A percentile compares a stretch with the other conserved stretches of the same genome.
Evolutionary conservation across 1,139 yeast species (phyloP).

Genomic region (Hyphopichia buzzinii): DNA sequence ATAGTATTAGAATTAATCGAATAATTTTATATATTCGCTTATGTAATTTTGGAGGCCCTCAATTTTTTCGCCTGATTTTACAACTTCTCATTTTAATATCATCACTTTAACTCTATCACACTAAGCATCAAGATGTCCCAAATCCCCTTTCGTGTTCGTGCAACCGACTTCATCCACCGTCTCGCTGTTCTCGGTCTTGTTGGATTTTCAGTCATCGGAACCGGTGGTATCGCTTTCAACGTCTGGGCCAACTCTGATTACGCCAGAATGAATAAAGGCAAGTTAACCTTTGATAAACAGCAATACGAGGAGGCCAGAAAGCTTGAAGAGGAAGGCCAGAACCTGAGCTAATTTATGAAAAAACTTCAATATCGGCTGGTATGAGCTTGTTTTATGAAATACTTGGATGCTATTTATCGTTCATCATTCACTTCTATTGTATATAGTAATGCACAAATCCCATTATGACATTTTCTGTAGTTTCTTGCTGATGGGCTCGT

Average conservation of each 20-base stretch:
- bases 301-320: conserved; percentile 28
- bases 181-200: conserved; percentile 73
- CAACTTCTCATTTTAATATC: not conserved
- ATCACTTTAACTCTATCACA: not conserved
- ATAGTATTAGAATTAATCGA: too few species aligned
- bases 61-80: not conserved
- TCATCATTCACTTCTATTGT: not conserved
- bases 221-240: conserved; percentile 62
- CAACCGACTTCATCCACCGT: conserved; percentile 82
- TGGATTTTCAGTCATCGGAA: conserved; percentile 52
- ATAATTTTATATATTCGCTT: too few species aligned
- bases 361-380: too few species aligned
- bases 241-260: conserved; percentile 56
- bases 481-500: too few species aligned
- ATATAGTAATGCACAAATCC: not conserved
- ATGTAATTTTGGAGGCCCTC: conserved; percentile 8
- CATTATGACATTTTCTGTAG: too few species aligned
- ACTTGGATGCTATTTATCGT: too few species aligned
- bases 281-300: conserved; percentile 36
- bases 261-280: conserved; percentile 41
- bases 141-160: conserved; percentile 48
- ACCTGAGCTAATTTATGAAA: too few species aligned
- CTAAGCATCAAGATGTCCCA: conserved; percentile 14
- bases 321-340: conserved; percentile 9
- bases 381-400: too few species aligned